Conservation (phyloP, 345 rosid genomes). For the Eucalyptus decipiens region DNA sequence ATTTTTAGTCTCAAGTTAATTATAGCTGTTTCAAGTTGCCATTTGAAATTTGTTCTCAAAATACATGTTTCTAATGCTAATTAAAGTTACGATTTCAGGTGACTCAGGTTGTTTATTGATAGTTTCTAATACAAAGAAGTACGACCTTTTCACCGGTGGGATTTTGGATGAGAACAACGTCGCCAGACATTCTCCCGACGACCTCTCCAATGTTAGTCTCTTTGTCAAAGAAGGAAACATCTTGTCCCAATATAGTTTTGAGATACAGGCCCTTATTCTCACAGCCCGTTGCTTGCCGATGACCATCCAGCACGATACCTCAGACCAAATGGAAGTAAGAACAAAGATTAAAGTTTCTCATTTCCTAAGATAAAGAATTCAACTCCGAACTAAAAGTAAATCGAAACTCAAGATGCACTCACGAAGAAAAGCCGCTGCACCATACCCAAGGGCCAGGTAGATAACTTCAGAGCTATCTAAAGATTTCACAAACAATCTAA, state of each 20-base stretch:
- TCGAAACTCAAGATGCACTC: slow-evolving; percentile 7
- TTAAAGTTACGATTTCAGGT: too few relatives aligned
- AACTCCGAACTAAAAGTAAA: not conserved
- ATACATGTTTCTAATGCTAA: not conserved
- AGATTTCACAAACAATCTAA: not conserved
- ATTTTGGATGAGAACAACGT: slow-evolving; percentile 79
- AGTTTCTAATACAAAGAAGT: not conserved
- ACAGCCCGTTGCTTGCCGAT: slow-evolving; percentile 76
- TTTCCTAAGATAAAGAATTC: not conserved
- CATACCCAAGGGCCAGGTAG: slow-evolving; percentile 60
- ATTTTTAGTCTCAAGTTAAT: not conserved
- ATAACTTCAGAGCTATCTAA: slow-evolving; percentile 62
- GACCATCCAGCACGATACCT: slow-evolving; percentile 79
- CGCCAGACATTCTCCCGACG: slow-evolving; percentile 89
- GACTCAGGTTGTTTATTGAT: too few relatives aligned
- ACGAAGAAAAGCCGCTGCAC: slow-evolving; percentile 58
- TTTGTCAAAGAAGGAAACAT: slow-evolving; percentile 60
- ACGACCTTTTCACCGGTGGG: slow-evolving; percentile 95
- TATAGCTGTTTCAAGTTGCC: not conserved
- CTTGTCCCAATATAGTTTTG: slow-evolving; percentile 65
- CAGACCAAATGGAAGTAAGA: slow-evolving; percentile 8
- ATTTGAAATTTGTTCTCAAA: not conserved
- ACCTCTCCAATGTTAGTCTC: slow-evolving; percentile 86
- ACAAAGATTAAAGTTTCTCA: not conserved
- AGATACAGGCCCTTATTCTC: slow-evolving; percentile 56